These are phyloP conservation scores for Fraxinus nigra DNA, from an alignment of 305 asterid genomes.

Conservation along the genomic window DNA sequence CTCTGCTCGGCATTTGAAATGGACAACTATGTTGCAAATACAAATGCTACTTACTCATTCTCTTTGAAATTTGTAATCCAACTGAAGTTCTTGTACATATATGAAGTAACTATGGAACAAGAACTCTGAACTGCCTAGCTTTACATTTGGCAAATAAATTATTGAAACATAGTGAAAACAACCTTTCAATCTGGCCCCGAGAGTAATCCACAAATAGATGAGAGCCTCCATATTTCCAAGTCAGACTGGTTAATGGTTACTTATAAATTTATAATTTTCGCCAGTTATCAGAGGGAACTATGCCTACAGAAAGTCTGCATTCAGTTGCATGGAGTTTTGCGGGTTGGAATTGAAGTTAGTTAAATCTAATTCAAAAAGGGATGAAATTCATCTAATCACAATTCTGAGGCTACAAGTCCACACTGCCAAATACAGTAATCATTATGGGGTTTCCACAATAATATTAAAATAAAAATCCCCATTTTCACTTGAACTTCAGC, in stretches of 20 bases:
- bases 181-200: neutral
- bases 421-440: neutral
- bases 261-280: neutral
- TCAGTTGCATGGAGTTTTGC: neutral
- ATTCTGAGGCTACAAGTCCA: neutral
- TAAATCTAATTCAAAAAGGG: neutral
- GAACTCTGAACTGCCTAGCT: neutral
- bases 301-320: neutral
- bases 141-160: neutral
- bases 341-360: neutral
- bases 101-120: conserved; percentile 1
- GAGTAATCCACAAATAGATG: neutral
- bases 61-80: neutral
- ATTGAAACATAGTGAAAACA: neutral
- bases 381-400: neutral
- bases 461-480: neutral
- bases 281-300: neutral
- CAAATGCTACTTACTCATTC: neutral
- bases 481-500: no score
- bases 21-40: conserved; percentile 38
- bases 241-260: neutral
- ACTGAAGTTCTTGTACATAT: neutral
- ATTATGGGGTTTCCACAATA: neutral
- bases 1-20: conserved; percentile 58
- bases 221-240: neutral